Base-by-base conservation (phyloP, 352 stramenopile genomes). In the Salisapilia sapeloensis region DNA sequence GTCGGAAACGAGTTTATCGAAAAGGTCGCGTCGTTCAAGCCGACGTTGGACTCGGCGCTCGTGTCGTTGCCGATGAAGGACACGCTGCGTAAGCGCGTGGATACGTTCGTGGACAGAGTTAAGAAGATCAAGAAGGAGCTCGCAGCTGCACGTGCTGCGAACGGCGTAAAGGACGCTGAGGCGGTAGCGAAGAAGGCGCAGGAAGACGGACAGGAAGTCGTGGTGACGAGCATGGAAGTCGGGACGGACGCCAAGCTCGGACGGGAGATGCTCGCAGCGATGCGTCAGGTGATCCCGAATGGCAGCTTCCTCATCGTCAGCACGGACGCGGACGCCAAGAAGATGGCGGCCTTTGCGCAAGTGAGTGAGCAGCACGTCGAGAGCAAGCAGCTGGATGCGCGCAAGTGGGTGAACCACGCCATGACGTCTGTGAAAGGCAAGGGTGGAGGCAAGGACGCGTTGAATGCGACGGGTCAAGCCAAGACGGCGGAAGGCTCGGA, bases 301-400 rank as follows among this genome's bases (percentile, higher is more conserved):
- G 86, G 84, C 12, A 83, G 81, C 42, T 84, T 96, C 38, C 79
- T 92, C 41, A 93, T 97, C 47, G 83, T 97, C 47, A 92, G 89
- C 35, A 63, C 93, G 5, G 70, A 94, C 43, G 50, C 65, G 35
- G 82, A 92, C 32, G 65, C 87, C 36, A 87, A 92, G 50, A 97
- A 97, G 66, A 90, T 66, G 28, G 59, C 95, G 10, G 63, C 87
- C 26, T 96, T 93, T 41, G 96, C 93, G 48, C 80, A 91, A 35
- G 84, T 76, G 67, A 96, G 53, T 65, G 71, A 60, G 53, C 78
- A 72, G 36, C 67, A 71, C 48, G 69, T 63, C 21, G 78, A 50
- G 12, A 40, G 45, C 9, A 76, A 76, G 46, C 53, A 57, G 44
- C 60, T 86, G 40, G 82, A 94, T 42, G 92, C 92, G 11, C 80